Conservation (phyloP, 2,329 filamentous ascomycete genomes). For the Tolypocladium tundrense region DNA sequence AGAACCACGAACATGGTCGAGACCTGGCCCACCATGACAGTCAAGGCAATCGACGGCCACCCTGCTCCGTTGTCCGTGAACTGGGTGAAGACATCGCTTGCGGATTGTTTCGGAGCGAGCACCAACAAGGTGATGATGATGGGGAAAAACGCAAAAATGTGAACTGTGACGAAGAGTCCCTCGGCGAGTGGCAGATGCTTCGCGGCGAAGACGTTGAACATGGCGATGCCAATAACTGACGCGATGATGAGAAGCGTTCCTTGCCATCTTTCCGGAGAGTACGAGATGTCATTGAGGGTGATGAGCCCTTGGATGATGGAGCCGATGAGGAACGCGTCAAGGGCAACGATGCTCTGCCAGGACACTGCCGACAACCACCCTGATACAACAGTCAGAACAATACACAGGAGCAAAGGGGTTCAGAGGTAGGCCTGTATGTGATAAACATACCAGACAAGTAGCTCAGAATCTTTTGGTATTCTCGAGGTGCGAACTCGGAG, state of each 20-base stretch:
- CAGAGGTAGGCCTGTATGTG: background rate
- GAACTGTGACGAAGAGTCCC: slow-evolving; percentile 5
- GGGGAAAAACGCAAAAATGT: slow-evolving; percentile 8
- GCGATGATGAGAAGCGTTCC: slow-evolving; percentile 5
- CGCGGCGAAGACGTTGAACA: slow-evolving; percentile 6
- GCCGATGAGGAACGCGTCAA: slow-evolving; percentile 30
- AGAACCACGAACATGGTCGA: slow-evolving; percentile 6
- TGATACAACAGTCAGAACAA: slow-evolving; percentile 3
- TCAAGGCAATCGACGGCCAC: slow-evolving; percentile 4
- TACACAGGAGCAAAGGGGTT: background rate
- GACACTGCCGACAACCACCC: slow-evolving; percentile 31
- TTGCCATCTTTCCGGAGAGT: slow-evolving; percentile 1
- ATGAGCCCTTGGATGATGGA: slow-evolving; percentile 35
- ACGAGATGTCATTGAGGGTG: slow-evolving; percentile 15
- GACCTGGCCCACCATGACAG: slow-evolving; percentile 8
- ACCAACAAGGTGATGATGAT: slow-evolving; percentile 5
- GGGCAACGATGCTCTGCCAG: slow-evolving; percentile 33
- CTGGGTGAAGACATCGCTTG: slow-evolving; percentile 2
- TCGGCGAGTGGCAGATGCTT: slow-evolving; percentile 6
- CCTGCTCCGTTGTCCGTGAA: slow-evolving; percentile 7
- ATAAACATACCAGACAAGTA: slow-evolving; percentile 21
- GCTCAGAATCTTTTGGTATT: slow-evolving; percentile 40
- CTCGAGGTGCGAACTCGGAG: slow-evolving; percentile 38
- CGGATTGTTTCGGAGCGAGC: slow-evolving; percentile 4
- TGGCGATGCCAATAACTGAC: slow-evolving; percentile 3